phyloP scores from a whole-genome alignment of 345 rosid genomes.

The Populus nigra region DNA sequence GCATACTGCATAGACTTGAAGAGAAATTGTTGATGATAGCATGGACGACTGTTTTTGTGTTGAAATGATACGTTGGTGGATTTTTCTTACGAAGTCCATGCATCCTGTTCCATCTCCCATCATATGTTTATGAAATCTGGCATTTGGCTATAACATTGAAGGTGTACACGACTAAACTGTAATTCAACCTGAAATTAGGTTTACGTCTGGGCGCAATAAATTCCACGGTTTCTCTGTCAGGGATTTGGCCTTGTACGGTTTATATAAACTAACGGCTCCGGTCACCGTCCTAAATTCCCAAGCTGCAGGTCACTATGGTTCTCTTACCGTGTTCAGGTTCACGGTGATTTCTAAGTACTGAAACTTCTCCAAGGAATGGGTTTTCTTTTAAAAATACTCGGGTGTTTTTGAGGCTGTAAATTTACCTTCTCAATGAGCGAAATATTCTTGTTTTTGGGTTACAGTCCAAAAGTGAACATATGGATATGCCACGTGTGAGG shows the following conservation, averaged over 20 bases:
- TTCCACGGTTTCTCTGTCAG: neutral
- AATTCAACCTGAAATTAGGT: too few relatives aligned
- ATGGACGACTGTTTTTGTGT: neutral
- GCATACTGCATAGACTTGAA: neutral
- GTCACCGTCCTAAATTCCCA: neutral
- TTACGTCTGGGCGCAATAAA: neutral
- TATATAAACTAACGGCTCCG: neutral
- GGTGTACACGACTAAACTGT: too few relatives aligned
- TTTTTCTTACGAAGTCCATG: neutral
- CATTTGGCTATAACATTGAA: neutral
- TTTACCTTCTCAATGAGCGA: too few relatives aligned
- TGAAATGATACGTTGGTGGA: neutral
- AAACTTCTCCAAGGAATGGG: too few relatives aligned
- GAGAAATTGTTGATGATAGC: neutral
- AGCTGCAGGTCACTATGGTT: too few relatives aligned
- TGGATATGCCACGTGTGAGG: conserved; percentile 1
- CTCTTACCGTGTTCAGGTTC: too few relatives aligned
- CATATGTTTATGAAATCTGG: neutral
- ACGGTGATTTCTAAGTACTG: too few relatives aligned
- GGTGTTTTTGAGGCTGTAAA: too few relatives aligned
- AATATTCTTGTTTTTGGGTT: too few relatives aligned
- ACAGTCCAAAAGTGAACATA: too few relatives aligned
- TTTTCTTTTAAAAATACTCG: too few relatives aligned
- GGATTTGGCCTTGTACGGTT: neutral
- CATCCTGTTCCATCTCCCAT: neutral